These are phyloP conservation scores for Tricholoma furcatifolium DNA, from an alignment of 768 basidiomycete genomes.

Conservation along the genomic window DNA sequence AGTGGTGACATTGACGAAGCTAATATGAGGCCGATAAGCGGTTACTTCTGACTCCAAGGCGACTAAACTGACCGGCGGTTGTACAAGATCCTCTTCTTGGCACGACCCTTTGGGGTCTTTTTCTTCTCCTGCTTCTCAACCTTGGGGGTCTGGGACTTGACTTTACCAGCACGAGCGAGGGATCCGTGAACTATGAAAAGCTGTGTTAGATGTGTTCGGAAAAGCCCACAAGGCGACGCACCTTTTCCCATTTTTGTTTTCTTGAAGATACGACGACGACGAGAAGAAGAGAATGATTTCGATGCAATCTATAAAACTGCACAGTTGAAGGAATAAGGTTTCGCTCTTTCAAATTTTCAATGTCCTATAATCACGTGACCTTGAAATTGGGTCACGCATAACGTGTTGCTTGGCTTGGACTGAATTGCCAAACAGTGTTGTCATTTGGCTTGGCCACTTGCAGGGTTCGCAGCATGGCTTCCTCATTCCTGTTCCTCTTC, in stretches of 20 bases:
- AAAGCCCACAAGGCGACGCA: slow-evolving; percentile 18
- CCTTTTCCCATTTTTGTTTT: slow-evolving; percentile 72
- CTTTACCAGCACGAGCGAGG: slow-evolving; percentile 99
- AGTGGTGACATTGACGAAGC: slow-evolving; percentile 93
- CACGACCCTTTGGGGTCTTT: slow-evolving; percentile 96
- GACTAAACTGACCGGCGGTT: slow-evolving; percentile 8
- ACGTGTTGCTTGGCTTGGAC: background rate
- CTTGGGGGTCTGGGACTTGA: slow-evolving; percentile 97
- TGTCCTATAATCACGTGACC: too few relatives aligned
- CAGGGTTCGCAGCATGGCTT: slow-evolving; percentile 14
- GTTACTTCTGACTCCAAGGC: slow-evolving; percentile 86
- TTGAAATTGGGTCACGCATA: too few relatives aligned
- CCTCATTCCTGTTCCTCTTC: slow-evolving; percentile 18
- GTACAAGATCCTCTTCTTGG: slow-evolving; percentile 68
- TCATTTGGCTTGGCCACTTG: background rate
- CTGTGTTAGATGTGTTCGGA: background rate
- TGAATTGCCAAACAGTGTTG: slow-evolving; percentile 5
- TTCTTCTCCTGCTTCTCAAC: slow-evolving; percentile 99
- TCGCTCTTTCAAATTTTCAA: too few relatives aligned
- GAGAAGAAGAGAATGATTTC: slow-evolving; percentile 3
- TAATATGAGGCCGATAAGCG: slow-evolving; percentile 41
- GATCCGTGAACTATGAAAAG: slow-evolving; percentile 84
- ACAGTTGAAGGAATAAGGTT: too few relatives aligned
- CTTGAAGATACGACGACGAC: slow-evolving; percentile 50
- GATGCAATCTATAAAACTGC: too few relatives aligned